Percentiles rank a stretch among this genome's conserved stretches.
Evolutionary conservation across 441 rosid species (phyloP).

Genomic region (Bocquillonia castaneifolia): DNA sequence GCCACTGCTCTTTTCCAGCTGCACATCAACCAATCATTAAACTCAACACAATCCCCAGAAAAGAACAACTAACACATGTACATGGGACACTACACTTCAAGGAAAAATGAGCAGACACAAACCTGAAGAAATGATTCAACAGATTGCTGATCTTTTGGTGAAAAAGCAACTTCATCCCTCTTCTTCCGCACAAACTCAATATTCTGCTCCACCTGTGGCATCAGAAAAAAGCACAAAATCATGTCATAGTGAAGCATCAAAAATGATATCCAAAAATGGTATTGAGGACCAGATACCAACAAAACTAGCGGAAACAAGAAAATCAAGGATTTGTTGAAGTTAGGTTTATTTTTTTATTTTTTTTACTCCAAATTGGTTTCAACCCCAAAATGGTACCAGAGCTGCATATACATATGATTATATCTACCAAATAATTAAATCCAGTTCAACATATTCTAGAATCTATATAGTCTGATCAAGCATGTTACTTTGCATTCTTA

Average conservation of each 20-base stretch:
- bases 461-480: not conserved
- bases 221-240: not conserved
- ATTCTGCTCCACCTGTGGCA: conserved; percentile 66
- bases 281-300: not conserved
- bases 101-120: not conserved
- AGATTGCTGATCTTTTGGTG: conserved; percentile 74
- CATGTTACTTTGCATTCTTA: not conserved
- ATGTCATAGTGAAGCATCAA: not conserved
- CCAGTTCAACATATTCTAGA: not conserved
- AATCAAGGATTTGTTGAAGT: not conserved
- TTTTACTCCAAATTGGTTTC: too few relatives aligned
- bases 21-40: conserved; percentile 27
- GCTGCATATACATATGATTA: not conserved
- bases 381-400: not conserved
- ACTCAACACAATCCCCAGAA: conserved; percentile 3
- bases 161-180: conserved; percentile 83
- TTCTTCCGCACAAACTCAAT: conserved; percentile 64
- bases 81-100: too few relatives aligned
- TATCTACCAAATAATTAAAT: not conserved
- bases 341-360: not conserved
- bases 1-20: conserved; percentile 52
- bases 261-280: not conserved
- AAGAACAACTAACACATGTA: not conserved
- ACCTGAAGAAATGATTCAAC: conserved; percentile 72
- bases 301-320: not conserved